Conservation (phyloP, 305 asterid species). For the Rubia tinctorum region DNA sequence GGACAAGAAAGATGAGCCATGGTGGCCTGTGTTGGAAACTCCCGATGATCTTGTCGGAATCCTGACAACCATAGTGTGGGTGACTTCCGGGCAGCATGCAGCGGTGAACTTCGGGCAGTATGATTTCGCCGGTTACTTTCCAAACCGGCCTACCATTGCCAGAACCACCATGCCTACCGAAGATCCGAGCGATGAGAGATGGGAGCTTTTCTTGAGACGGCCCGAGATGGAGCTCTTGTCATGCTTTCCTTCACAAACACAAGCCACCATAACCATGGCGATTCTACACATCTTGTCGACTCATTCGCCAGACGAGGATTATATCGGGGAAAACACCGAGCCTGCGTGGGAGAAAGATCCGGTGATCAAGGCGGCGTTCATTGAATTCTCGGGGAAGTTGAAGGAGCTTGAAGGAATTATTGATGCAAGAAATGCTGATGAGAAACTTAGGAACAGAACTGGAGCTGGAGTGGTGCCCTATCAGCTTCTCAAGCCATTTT, state of each 20-base stretch:
- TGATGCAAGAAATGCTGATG: slow-evolving; percentile 49
- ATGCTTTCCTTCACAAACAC: slow-evolving; percentile 61
- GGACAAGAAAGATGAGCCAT: slow-evolving; percentile 69
- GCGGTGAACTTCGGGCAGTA: slow-evolving; percentile 84
- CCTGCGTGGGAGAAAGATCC: slow-evolving; percentile 29
- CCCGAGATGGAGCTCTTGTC: slow-evolving; percentile 55
- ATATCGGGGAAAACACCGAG: slow-evolving; percentile 37
- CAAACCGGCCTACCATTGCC: slow-evolving; percentile 69
- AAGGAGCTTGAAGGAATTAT: slow-evolving; percentile 70
- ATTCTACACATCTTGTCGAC: slow-evolving; percentile 55
- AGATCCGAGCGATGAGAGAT: slow-evolving; percentile 39
- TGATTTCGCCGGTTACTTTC: slow-evolving; percentile 58
- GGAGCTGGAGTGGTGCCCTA: slow-evolving; percentile 30
- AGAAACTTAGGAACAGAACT: slow-evolving; percentile 32
- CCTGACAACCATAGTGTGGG: slow-evolving; percentile 66
- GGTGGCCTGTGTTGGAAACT: slow-evolving; percentile 73
- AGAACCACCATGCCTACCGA: slow-evolving; percentile 57
- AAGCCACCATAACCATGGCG: slow-evolving; percentile 49
- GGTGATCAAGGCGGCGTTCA: slow-evolving; percentile 47
- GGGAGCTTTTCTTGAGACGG: slow-evolving; percentile 33
- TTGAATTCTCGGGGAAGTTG: slow-evolving; percentile 45
- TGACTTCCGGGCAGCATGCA: slow-evolving; percentile 70
- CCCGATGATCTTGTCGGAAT: slow-evolving; percentile 41
- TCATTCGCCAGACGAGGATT: slow-evolving; percentile 89
- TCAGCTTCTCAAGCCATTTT: slow-evolving; percentile 46